phyloP scores from a whole-genome alignment of 345 rosid genomes.

The Gynandropsis gynandra region DNA sequence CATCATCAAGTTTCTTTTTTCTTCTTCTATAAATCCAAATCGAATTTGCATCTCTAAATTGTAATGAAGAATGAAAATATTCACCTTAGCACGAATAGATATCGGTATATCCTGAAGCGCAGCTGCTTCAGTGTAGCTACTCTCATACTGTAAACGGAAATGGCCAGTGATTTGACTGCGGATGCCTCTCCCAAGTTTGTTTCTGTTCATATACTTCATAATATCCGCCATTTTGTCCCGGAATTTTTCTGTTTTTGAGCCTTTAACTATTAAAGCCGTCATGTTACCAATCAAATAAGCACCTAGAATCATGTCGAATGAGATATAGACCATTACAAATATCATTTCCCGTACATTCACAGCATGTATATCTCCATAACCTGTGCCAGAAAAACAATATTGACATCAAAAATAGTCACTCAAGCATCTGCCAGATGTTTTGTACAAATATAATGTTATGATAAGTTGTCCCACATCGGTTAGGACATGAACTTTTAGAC shows the following conservation, averaged over 20 bases:
- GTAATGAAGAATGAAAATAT: background rate
- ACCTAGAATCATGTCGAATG: slow-evolving; percentile 84
- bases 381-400: slow-evolving; percentile 28
- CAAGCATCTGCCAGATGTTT: background rate
- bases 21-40: background rate
- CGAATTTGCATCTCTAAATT: background rate
- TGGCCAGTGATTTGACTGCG: slow-evolving; percentile 60
- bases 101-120: slow-evolving; percentile 77
- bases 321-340: slow-evolving; percentile 71
- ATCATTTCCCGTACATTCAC: slow-evolving; percentile 84
- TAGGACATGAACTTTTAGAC: too few species aligned
- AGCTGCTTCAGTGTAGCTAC: slow-evolving; percentile 46
- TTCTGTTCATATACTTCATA: slow-evolving; percentile 56
- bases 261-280: slow-evolving; percentile 86
- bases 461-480: too few species aligned
- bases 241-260: slow-evolving; percentile 76
- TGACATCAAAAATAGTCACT: background rate
- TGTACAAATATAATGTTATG: too few species aligned
- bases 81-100: slow-evolving; percentile 70
- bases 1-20: slow-evolving; percentile 6
- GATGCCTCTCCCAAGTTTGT: slow-evolving; percentile 52
- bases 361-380: slow-evolving; percentile 89
- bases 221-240: slow-evolving; percentile 73
- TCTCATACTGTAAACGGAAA: slow-evolving; percentile 51
- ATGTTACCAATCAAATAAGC: slow-evolving; percentile 90